Evolutionary conservation across 2,329 filamentous ascomycete species (phyloP).

Genomic region (Penicillium sp.): DNA sequence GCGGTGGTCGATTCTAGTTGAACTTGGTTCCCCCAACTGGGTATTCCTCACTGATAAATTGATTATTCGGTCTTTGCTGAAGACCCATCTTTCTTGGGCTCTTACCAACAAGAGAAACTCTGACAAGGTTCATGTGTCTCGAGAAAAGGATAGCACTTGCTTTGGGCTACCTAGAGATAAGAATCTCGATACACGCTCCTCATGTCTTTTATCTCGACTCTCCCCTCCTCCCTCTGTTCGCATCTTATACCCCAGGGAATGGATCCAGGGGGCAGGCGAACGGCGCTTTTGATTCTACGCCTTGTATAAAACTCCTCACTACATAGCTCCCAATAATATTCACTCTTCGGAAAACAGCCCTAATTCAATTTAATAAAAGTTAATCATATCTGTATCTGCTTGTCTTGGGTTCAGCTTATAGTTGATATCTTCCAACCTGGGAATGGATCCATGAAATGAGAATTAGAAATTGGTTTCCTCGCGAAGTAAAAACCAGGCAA

Average conservation of each 20-base stretch:
- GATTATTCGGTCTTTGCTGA: neutral
- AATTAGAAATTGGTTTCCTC: too few relatives aligned
- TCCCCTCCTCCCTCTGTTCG: constrained; percentile 21
- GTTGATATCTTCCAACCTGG: too few relatives aligned
- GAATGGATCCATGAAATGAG: too few relatives aligned
- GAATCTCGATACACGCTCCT: constrained; percentile 4
- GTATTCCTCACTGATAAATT: neutral
- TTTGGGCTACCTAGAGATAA: neutral
- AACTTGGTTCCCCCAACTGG: neutral
- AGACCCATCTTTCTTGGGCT: neutral
- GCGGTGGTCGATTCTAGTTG: constrained; percentile 34
- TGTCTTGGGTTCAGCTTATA: neutral
- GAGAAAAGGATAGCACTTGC: neutral
- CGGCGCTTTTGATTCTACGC: constrained; percentile 13
- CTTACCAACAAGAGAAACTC: neutral
- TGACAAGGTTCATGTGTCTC: neutral
- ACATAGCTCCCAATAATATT: constrained; percentile 18
- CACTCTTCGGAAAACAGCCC: neutral
- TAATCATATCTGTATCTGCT: neutral
- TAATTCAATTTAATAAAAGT: neutral
- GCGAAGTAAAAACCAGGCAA: too few relatives aligned
- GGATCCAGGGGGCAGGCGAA: constrained; percentile 18
- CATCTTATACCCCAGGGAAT: constrained; percentile 26
- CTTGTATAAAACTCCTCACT: constrained; percentile 21
- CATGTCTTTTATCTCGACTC: constrained; percentile 14